Percentiles rank a stretch among this genome's conserved stretches.
Evolutionary conservation across 805 yeast species (phyloP).

Genomic region (Pichia scutulata): DNA sequence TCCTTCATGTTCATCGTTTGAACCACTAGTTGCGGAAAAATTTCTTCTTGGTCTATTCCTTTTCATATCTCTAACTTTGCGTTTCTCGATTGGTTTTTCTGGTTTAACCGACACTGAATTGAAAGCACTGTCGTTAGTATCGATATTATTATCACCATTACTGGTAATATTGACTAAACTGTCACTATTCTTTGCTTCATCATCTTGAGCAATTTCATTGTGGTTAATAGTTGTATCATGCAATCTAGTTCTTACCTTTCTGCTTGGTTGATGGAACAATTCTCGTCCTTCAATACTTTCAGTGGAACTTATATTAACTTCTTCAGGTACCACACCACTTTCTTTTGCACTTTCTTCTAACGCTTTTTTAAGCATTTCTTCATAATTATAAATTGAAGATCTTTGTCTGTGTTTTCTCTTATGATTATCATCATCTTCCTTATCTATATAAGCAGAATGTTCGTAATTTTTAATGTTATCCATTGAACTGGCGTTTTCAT

Average conservation of each 20-base stretch:
- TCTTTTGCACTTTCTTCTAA: constrained; percentile 52
- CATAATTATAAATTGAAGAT: constrained; percentile 28
- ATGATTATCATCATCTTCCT: constrained; percentile 5
- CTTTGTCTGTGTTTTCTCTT: constrained; percentile 8
- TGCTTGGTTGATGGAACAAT: constrained; percentile 11
- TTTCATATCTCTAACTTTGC: neutral
- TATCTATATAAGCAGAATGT: neutral
- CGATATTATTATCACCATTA: neutral
- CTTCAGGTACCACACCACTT: constrained; percentile 33
- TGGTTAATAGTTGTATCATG: constrained; percentile 27
- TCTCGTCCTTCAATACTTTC: constrained; percentile 23
- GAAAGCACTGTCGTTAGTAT: neutral
- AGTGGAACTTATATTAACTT: constrained; percentile 27
- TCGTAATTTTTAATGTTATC: neutral
- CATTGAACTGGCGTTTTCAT: constrained; percentile 9
- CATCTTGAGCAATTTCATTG: constrained; percentile 12
- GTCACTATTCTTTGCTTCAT: neutral
- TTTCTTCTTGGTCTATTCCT: constrained; percentile 1
- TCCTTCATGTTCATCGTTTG: constrained; percentile 4
- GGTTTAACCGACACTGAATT: neutral
- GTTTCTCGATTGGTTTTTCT: neutral
- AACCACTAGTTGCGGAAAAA: neutral
- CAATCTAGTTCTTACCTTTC: constrained; percentile 27
- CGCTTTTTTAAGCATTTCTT: constrained; percentile 34
- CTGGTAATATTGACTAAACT: neutral